Conservation (phyloP, 208 protist genomes). For the Herpetomonas tarakana region DNA sequence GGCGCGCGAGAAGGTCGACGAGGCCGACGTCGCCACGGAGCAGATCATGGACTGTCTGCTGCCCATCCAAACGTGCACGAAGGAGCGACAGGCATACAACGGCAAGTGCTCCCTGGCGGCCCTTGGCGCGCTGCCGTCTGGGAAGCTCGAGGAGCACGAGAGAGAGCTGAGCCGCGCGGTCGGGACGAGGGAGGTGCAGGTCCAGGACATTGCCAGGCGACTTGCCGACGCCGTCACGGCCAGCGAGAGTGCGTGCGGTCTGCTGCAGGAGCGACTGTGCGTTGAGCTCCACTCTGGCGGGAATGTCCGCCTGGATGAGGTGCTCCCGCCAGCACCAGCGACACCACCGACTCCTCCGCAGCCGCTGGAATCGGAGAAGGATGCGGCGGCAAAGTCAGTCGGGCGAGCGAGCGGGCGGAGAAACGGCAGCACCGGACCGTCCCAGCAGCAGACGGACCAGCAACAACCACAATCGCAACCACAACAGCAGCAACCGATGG, state of each 20-base stretch:
- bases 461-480: not conserved
- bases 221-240: constrained; percentile 29
- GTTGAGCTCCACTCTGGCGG: constrained; percentile 89
- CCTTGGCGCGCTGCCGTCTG: constrained; percentile 8
- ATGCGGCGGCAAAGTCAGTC: not conserved
- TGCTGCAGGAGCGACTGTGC: constrained; percentile 57
- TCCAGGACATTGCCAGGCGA: constrained; percentile 35
- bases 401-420: too few relatives aligned
- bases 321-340: constrained; percentile 5
- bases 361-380: not conserved
- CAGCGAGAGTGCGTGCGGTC: constrained; percentile 16
- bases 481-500: not conserved
- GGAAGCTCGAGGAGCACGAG: constrained; percentile 19
- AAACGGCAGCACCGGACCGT: not conserved
- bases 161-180: constrained; percentile 46
- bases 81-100: constrained; percentile 30
- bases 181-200: constrained; percentile 58
- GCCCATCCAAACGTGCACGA: constrained; percentile 28
- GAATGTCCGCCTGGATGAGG: constrained; percentile 87
- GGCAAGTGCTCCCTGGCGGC: constrained; percentile 11
- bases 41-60: constrained; percentile 26
- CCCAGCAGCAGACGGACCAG: not conserved
- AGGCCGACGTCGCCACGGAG: constrained; percentile 21
- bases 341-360: not conserved
- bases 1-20: constrained; percentile 13